Conservation (phyloP, 257 asterid genomes). For the Lithospermum erythrorhizon region DNA sequence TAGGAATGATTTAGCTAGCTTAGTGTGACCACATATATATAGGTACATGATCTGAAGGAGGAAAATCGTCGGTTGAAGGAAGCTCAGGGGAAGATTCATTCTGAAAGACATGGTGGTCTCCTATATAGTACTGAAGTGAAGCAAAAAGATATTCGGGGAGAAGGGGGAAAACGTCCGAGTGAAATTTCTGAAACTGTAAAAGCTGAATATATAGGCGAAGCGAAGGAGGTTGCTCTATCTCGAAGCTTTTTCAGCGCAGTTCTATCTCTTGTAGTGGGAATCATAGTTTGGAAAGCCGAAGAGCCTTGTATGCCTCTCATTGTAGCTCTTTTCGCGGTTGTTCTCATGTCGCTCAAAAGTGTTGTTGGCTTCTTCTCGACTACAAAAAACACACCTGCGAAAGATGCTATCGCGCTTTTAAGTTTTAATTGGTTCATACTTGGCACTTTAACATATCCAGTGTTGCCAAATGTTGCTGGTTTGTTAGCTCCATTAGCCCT, state of each 20-base stretch:
- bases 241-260: conserved; percentile 45
- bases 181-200: conserved; percentile 6
- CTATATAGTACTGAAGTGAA: conserved; percentile 1
- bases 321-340: conserved; percentile 42
- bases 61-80: conserved; percentile 36
- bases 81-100: conserved; percentile 23
- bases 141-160: conserved; percentile 4
- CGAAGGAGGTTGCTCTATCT: conserved; percentile 35
- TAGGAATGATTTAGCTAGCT: not conserved
- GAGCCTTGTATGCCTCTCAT: conserved; percentile 64
- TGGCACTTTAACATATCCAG: conserved; percentile 43
- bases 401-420: conserved; percentile 49
- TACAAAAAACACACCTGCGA: conserved; percentile 33
- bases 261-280: conserved; percentile 48
- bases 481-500: conserved; percentile 17
- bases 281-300: conserved; percentile 44
- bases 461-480: conserved; percentile 33
- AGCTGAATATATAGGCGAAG: conserved; percentile 8
- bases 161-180: conserved; percentile 6
- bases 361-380: conserved; percentile 28
- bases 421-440: conserved; percentile 73
- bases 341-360: conserved; percentile 39
- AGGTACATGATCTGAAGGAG: conserved; percentile 40
- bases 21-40: conserved; percentile 2
- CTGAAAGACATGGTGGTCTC: conserved; percentile 2